phyloP scores from a whole-genome alignment of 306 rosid species.

The Fragaria iinumae region DNA sequence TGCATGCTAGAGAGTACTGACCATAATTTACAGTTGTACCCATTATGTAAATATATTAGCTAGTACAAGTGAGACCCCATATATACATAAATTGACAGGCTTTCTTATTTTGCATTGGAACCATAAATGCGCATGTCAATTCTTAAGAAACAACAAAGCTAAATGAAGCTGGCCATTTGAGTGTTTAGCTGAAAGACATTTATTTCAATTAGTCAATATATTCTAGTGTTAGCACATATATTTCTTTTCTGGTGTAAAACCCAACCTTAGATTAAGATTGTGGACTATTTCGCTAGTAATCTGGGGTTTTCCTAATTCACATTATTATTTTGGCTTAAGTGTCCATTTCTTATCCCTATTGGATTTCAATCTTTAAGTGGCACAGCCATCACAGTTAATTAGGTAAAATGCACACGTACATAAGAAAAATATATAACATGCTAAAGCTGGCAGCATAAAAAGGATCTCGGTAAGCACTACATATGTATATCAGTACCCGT shows the following conservation, averaged over 20 bases:
- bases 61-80: not conserved
- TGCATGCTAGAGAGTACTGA: not conserved
- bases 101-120: not conserved
- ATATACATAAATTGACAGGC: not conserved
- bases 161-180: not conserved
- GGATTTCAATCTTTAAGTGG: not conserved
- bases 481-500: not conserved
- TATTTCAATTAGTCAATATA: not conserved
- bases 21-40: not conserved
- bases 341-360: not conserved
- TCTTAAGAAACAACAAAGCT: not conserved
- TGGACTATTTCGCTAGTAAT: not conserved
- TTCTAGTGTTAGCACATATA: not conserved
- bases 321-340: not conserved
- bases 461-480: constrained; percentile 1
- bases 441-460: not conserved
- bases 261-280: not conserved
- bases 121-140: not conserved
- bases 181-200: constrained; percentile 9
- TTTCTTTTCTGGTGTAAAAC: not conserved
- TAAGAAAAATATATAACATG: not conserved
- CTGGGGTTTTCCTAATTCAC: not conserved
- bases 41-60: not conserved
- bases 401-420: not conserved
- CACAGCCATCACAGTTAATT: not conserved